These are phyloP conservation scores for Cryptomeria japonica DNA, from an alignment of 75 land plant genomes.

Conservation along the genomic window DNA sequence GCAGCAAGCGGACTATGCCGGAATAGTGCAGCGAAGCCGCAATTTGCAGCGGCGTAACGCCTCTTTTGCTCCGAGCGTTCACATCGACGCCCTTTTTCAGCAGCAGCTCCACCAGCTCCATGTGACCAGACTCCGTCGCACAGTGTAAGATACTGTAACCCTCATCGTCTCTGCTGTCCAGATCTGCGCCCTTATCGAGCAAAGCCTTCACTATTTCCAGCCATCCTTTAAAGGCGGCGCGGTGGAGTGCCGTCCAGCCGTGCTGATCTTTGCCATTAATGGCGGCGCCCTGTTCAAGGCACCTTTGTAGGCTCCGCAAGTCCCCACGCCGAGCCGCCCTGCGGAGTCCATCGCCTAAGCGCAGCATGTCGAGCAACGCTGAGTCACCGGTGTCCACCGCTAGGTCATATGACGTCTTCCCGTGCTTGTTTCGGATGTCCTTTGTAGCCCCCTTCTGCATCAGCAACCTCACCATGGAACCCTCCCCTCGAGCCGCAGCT, in stretches of 20 bases:
- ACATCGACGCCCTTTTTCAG: conserved; percentile 45
- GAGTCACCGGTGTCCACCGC: conserved; percentile 33
- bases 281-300: conserved; percentile 44
- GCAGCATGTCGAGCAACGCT: conserved; percentile 17
- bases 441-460: conserved; percentile 23
- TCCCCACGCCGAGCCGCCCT: conserved; percentile 37
- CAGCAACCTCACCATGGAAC: conserved; percentile 38
- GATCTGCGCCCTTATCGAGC: conserved; percentile 40
- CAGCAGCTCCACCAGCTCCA: conserved; percentile 35
- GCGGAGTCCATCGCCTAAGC: conserved; percentile 26
- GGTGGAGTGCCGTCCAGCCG: conserved; percentile 77
- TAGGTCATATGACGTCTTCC: conserved; percentile 39
- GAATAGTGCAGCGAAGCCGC: conserved; percentile 30
- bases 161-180: conserved; percentile 37
- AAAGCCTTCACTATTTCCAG: conserved; percentile 33
- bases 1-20: conserved; percentile 29
- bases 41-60: conserved; percentile 35
- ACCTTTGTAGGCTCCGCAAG: conserved; percentile 28
- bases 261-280: conserved; percentile 61
- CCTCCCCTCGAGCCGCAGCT: conserved; percentile 47
- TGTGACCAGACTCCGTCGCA: conserved; percentile 55
- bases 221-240: conserved; percentile 76
- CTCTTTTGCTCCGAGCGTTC: conserved; percentile 43
- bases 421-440: conserved; percentile 24
- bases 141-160: conserved; percentile 65